Percentiles rank a stretch among this genome's conserved stretches.
phyloP scores from a whole-genome alignment of 2,329 filamentous ascomycete species.

The Sphaerulina musiva region DNA sequence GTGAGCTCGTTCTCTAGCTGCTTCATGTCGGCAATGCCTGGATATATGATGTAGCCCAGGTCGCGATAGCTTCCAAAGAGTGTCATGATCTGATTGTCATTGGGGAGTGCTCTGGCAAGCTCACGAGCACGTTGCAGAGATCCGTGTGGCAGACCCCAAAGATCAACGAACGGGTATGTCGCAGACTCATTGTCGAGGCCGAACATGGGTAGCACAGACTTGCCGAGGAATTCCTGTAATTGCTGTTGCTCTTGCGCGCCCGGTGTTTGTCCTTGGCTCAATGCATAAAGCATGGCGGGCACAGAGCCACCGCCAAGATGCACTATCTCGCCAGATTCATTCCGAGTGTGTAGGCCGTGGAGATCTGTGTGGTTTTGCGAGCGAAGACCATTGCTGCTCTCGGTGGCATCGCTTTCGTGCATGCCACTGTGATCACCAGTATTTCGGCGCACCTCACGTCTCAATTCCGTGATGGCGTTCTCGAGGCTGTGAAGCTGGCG shows the following conservation, averaged over 20 bases:
- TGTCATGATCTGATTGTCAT: constrained; percentile 52
- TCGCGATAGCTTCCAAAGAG: constrained; percentile 55
- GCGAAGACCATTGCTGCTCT: constrained; percentile 13
- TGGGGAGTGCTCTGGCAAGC: constrained; percentile 53
- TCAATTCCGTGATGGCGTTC: constrained; percentile 41
- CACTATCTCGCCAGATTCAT: constrained; percentile 50
- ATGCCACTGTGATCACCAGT: constrained; percentile 13
- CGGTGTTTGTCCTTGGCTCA: constrained; percentile 39
- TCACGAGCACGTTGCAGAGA: constrained; percentile 52
- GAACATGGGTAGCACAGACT: constrained; percentile 56
- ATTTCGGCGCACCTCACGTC: constrained; percentile 29
- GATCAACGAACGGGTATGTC: constrained; percentile 59
- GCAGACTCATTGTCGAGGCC: constrained; percentile 59
- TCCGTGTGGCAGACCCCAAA: constrained; percentile 56
- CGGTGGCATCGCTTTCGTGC: constrained; percentile 17
- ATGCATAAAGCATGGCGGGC: constrained; percentile 52
- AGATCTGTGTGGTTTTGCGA: constrained; percentile 37
- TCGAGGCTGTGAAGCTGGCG: constrained; percentile 45
- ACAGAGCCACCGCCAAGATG: constrained; percentile 58
- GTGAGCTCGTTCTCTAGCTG: constrained; percentile 51
- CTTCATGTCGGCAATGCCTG: constrained; percentile 52
- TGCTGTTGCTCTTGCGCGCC: constrained; percentile 42
- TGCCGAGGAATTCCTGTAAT: constrained; percentile 53
- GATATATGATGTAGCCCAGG: constrained; percentile 54
- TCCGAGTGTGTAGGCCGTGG: constrained; percentile 56